Conservation (phyloP, 257 asterid species). For the Misopates orontium region DNA sequence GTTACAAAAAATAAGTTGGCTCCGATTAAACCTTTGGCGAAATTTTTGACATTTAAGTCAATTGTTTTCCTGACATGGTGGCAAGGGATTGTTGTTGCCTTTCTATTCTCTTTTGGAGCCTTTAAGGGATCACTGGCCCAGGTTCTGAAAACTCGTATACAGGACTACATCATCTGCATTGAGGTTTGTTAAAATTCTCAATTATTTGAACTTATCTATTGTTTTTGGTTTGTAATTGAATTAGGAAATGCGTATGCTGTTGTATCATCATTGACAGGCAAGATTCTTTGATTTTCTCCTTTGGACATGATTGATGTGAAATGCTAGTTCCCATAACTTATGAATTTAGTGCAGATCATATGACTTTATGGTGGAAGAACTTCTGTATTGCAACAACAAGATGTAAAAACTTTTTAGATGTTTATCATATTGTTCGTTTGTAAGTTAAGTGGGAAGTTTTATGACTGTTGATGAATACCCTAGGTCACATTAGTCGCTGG, state of each 20-base stretch:
- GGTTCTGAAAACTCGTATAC: conserved; percentile 78
- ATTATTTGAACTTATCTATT: background rate
- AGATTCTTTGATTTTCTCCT: too few relatives aligned
- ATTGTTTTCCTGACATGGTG: conserved; percentile 97
- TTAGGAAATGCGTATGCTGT: conserved; percentile 11
- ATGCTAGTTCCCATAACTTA: background rate
- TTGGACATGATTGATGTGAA: background rate
- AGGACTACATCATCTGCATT: conserved; percentile 91
- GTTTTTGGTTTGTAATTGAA: background rate
- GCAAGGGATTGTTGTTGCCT: conserved; percentile 96
- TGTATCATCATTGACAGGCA: background rate
- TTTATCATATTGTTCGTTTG: background rate
- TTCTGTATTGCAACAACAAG: background rate
- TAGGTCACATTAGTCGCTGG: too few relatives aligned
- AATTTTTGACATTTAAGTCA: conserved; percentile 91
- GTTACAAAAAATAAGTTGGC: conserved; percentile 88
- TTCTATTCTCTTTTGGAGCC: conserved; percentile 88
- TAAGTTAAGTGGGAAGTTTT: background rate
- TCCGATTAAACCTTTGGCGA: conserved; percentile 93
- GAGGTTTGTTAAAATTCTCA: conserved; percentile 53
- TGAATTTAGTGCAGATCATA: background rate
- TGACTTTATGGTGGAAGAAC: too few relatives aligned
- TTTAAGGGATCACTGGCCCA: conserved; percentile 78
- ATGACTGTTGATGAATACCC: too few relatives aligned
- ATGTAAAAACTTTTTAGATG: conserved; percentile 1